A percentile compares a stretch with the other conserved stretches of the same genome.
Conservation (phyloP, 2,329 filamentous ascomycete genomes). For the Aspergillus sp. region DNA sequence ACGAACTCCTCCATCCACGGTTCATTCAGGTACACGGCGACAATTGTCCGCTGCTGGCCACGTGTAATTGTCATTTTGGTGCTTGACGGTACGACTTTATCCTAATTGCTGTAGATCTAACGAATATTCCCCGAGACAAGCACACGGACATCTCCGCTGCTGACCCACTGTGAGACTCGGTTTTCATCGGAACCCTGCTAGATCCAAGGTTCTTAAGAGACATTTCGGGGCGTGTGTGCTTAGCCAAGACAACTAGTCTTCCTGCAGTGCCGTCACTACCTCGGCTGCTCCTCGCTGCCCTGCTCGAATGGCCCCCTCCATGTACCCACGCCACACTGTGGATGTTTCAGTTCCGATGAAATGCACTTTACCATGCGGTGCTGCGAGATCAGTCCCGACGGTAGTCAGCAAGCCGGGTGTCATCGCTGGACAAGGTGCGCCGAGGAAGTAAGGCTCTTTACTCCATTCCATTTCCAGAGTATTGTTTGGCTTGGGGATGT, state of each 20-base stretch:
- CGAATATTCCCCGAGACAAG: too few relatives aligned
- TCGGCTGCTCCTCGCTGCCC: not conserved
- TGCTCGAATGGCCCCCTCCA: not conserved
- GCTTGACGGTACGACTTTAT: too few relatives aligned
- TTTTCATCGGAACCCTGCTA: too few relatives aligned
- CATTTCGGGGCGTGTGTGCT: not conserved
- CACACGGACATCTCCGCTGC: too few relatives aligned
- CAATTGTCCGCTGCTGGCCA: too few relatives aligned
- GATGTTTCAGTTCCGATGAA: not conserved
- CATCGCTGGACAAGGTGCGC: conserved; percentile 40
- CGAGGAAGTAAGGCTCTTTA: conserved; percentile 41
- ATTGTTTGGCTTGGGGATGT: conserved; percentile 5
- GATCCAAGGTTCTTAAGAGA: not conserved
- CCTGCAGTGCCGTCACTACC: not conserved
- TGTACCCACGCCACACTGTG: not conserved
- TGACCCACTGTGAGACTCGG: too few relatives aligned
- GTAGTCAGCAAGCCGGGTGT: not conserved
- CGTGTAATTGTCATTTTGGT: too few relatives aligned
- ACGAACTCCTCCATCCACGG: too few relatives aligned
- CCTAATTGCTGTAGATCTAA: too few relatives aligned
- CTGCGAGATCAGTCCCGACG: not conserved
- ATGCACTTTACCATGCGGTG: not conserved
- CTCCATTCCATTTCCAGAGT: conserved; percentile 39
- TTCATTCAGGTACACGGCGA: too few relatives aligned
- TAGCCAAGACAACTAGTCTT: not conserved